Base-by-base conservation (phyloP, 306 rosid genomes). In the Begonia masoniana region DNA sequence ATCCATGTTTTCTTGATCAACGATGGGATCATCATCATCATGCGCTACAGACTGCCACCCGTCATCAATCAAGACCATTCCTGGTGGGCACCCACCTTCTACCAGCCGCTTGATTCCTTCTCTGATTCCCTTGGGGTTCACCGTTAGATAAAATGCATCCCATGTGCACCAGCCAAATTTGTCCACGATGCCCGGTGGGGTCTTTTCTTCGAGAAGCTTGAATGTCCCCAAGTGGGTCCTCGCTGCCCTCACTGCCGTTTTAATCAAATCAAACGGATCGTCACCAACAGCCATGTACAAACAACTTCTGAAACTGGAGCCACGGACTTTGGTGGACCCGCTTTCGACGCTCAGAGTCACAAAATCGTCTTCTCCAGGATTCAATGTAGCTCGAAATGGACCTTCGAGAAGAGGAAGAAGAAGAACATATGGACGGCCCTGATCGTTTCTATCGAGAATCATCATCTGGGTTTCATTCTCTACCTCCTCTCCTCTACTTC, bases 111-210 rank as follows among this genome's bases (percentile, higher is more conserved):
- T 77, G 13, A 85, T 69, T 13, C 85, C 85, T 60, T 74, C 75
- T 52, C 61, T 47, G 4, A 79, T 66, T 0, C 85, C 88, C 3
- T 46, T 15, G 0, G 95, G 93, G 39, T 82, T 58, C 31, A 86
- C 93, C 67, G 54, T 69, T 3, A 82, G 93, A 21, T 82, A 86
- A 49, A 79, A 86, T 6, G 93, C 88, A 48, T 86, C 95, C 93
- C 85, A 86, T 0, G 93, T 86, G 50, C 95, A 77, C 95, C 88
- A 82, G 1, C 95, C 95, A 13, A 86, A 80, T 55, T 69, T 82
- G 51, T 85, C 88, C 7, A 79, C 66, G 0, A 82, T 79, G 0
- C 43, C 68, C 0, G 92, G 95, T 7, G 75, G 67, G 26, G 35
- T 63, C 36, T 85, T 85, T 59, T 82, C 95, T 46, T 82, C 85